phyloP scores from a whole-genome alignment of 1,139 yeast species.

The Saccharomyces hybrid region DNA sequence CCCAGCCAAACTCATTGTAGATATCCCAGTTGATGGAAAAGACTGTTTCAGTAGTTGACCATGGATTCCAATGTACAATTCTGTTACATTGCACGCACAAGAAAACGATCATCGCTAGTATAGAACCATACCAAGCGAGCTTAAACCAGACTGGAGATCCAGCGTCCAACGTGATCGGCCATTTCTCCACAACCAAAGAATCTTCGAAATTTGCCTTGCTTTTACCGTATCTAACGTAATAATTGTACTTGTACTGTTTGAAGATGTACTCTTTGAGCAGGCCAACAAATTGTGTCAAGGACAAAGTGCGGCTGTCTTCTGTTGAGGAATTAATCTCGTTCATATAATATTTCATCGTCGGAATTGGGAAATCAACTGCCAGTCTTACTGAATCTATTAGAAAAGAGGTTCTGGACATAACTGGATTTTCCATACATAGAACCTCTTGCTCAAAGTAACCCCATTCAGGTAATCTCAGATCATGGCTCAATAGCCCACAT shows the following conservation, averaged over 20 bases:
- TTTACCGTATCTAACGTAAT: conserved; percentile 13
- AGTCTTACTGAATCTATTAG: conserved; percentile 39
- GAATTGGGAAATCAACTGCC: background rate
- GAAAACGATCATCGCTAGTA: background rate
- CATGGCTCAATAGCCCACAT: conserved; percentile 59
- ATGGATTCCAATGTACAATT: conserved; percentile 18
- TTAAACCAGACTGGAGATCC: background rate
- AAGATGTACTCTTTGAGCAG: background rate
- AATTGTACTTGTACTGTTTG: conserved; percentile 19
- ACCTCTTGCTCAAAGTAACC: conserved; percentile 71
- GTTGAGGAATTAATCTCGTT: background rate
- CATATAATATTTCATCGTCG: conserved; percentile 1
- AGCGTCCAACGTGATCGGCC: conserved; percentile 14
- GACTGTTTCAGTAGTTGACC: conserved; percentile 5
- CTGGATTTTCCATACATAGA: conserved; percentile 61
- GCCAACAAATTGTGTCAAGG: background rate
- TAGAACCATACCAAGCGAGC: background rate
- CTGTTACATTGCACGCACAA: background rate
- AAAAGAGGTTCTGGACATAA: conserved; percentile 53
- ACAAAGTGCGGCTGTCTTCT: background rate
- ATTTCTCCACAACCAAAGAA: conserved; percentile 7
- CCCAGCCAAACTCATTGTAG: conserved; percentile 32
- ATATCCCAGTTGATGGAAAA: conserved; percentile 2
- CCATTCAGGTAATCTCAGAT: conserved; percentile 58
- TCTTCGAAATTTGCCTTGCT: conserved; percentile 1